A percentile compares a stretch with the other conserved stretches of the same genome.
These are phyloP conservation scores for Phoenix dactylifera DNA, from an alignment of 176 grass and related monocot species.

Conservation along the genomic window DNA sequence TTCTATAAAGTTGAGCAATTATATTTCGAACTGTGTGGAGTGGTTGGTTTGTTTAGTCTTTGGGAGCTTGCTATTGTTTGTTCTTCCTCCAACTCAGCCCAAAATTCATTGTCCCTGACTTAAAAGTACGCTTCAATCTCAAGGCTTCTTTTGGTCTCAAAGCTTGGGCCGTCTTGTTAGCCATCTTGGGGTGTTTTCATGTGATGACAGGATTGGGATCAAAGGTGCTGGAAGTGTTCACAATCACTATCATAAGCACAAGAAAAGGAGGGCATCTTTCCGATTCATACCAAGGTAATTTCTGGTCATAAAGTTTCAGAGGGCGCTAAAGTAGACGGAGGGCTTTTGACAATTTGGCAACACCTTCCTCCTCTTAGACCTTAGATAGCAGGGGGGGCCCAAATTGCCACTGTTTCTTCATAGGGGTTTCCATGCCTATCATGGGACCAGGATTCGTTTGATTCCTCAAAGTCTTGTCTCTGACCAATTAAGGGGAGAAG, in stretches of 20 bases:
- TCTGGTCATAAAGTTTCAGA: constrained; percentile 17
- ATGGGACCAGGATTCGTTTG: too few species aligned
- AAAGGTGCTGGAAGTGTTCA: background rate
- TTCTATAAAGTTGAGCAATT: too few species aligned
- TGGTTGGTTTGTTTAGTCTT: background rate
- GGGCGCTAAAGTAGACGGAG: constrained; percentile 6
- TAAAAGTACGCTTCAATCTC: background rate
- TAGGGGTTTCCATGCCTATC: background rate
- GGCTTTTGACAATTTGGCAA: constrained; percentile 22
- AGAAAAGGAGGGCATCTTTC: background rate
- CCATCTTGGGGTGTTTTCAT: background rate
- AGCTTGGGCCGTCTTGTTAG: background rate
- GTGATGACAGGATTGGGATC: background rate
- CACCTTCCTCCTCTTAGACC: constrained; percentile 10
- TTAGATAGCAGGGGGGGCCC: background rate
- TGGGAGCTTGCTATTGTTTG: constrained; percentile 13
- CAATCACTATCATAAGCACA: background rate
- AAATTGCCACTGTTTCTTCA: background rate
- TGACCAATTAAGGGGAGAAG: too few species aligned
- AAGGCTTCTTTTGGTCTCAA: background rate
- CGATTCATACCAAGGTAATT: constrained; percentile 17
- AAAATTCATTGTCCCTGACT: background rate
- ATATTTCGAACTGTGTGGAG: too few species aligned
- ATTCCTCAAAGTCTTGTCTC: too few species aligned
- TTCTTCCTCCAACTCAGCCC: constrained; percentile 9